These are phyloP conservation scores for Mycena vulgaris DNA, from an alignment of 768 basidiomycete species.

Conservation along the genomic window DNA sequence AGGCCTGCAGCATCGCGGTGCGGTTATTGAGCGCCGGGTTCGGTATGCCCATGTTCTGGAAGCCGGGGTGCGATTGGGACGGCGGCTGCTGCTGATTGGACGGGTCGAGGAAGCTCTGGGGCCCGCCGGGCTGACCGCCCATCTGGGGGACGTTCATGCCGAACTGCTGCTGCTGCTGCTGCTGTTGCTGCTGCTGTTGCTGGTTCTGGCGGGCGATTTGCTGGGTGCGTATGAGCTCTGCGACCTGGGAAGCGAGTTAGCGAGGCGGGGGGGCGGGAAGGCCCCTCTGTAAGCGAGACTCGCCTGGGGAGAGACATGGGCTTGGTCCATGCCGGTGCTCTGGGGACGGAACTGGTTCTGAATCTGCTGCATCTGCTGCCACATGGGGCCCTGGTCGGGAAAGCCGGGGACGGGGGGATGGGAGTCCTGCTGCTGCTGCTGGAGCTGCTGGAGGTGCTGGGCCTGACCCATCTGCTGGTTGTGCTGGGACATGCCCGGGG, in stretches of 20 bases:
- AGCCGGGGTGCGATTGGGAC: slow-evolving; percentile 59
- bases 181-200: slow-evolving; percentile 48
- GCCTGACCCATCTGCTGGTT: slow-evolving; percentile 58
- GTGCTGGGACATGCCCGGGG: slow-evolving; percentile 59
- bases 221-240: slow-evolving; percentile 58
- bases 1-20: slow-evolving; percentile 56
- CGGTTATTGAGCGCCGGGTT: slow-evolving; percentile 54
- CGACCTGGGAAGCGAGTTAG: slow-evolving; percentile 56
- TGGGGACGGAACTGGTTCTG: slow-evolving; percentile 61
- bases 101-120: slow-evolving; percentile 54
- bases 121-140: slow-evolving; percentile 51
- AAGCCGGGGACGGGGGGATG: slow-evolving; percentile 60
- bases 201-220: slow-evolving; percentile 40
- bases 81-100: slow-evolving; percentile 48
- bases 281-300: slow-evolving; percentile 43
- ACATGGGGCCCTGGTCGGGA: slow-evolving; percentile 68
- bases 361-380: slow-evolving; percentile 70
- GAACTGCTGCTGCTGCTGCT: slow-evolving; percentile 63
- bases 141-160: slow-evolving; percentile 52
- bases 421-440: slow-evolving; percentile 55
- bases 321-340: slow-evolving; percentile 56
- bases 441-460: slow-evolving; percentile 58
- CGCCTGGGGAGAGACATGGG: slow-evolving; percentile 64
- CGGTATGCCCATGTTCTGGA: slow-evolving; percentile 51
- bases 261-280: slow-evolving; percentile 37